Evolutionary conservation across 2,329 filamentous ascomycete species (phyloP).

Genomic region (Colletotrichum godetiae): DNA sequence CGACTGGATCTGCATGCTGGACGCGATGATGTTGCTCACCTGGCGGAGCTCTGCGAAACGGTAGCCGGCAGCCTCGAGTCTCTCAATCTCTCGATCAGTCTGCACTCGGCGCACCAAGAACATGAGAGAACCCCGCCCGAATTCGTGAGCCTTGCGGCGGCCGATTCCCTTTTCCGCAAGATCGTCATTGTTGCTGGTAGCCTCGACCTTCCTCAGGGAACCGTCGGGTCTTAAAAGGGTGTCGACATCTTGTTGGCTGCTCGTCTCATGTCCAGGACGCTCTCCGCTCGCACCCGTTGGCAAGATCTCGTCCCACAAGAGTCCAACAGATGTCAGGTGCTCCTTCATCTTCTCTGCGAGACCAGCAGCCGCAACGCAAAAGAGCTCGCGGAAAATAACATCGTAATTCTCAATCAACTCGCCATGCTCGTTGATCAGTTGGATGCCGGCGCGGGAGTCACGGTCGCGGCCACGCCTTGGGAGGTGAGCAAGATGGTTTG

Average conservation of each 20-base stretch:
- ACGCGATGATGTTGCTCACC: constrained; percentile 75
- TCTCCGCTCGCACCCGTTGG: constrained; percentile 64
- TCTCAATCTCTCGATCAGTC: constrained; percentile 67
- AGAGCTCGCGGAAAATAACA: constrained; percentile 82
- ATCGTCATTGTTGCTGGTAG: constrained; percentile 42
- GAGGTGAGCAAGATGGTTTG: constrained; percentile 71
- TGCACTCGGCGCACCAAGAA: constrained; percentile 78
- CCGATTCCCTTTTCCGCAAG: constrained; percentile 54
- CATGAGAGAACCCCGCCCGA: constrained; percentile 81
- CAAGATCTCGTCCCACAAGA: constrained; percentile 81
- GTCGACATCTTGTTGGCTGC: constrained; percentile 19
- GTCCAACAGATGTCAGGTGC: constrained; percentile 71
- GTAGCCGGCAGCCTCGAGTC: constrained; percentile 78
- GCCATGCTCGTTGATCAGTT: constrained; percentile 63
- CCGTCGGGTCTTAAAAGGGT: constrained; percentile 26
- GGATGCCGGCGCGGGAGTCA: constrained; percentile 50
- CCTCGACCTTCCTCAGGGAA: constrained; percentile 30
- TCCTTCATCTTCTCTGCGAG: constrained; percentile 76
- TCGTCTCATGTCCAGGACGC: constrained; percentile 31
- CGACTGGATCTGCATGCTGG: constrained; percentile 79
- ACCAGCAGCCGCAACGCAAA: constrained; percentile 82
- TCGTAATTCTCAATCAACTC: constrained; percentile 77
- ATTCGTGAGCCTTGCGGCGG: constrained; percentile 45
- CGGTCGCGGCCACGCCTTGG: constrained; percentile 52
- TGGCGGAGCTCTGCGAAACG: constrained; percentile 80